phyloP scores from a whole-genome alignment of 345 rosid genomes.

The Hypericum androsaemum region DNA sequence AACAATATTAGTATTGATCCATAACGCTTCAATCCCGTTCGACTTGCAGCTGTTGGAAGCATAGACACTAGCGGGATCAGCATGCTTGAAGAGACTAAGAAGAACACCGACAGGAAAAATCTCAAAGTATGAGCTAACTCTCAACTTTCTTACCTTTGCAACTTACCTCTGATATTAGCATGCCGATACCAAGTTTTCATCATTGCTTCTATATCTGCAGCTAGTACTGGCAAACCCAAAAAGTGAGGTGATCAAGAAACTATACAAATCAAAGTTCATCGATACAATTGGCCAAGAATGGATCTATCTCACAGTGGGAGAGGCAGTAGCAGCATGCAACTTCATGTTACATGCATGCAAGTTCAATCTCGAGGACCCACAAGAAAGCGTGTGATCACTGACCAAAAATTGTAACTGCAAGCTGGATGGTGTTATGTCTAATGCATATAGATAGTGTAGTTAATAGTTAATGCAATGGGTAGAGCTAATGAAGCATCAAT shows the following conservation, averaged over 20 bases:
- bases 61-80: conserved; percentile 25
- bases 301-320: conserved; percentile 20
- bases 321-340: conserved; percentile 22
- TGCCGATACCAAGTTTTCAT: neutral
- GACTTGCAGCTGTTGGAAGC: conserved; percentile 20
- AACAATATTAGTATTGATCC: neutral
- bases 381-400: no score
- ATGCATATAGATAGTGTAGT: no score
- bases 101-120: conserved; percentile 14
- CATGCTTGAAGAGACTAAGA: conserved; percentile 16
- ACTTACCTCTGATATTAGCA: neutral
- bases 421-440: no score
- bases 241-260: conserved; percentile 26
- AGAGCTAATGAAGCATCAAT: no score
- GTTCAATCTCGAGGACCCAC: neutral
- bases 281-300: conserved; percentile 20
- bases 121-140: conserved; percentile 10
- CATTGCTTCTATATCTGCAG: neutral
- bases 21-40: neutral
- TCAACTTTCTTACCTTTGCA: neutral
- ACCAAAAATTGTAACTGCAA: no score
- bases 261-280: conserved; percentile 15
- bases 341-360: conserved; percentile 16
- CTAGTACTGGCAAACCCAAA: conserved; percentile 20
- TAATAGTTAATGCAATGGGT: no score